A percentile compares a stretch with the other conserved stretches of the same genome.
Evolutionary conservation across 192 early-diverging fungal genomes (phyloP).

Genomic region (Kickxella alabastrina): DNA sequence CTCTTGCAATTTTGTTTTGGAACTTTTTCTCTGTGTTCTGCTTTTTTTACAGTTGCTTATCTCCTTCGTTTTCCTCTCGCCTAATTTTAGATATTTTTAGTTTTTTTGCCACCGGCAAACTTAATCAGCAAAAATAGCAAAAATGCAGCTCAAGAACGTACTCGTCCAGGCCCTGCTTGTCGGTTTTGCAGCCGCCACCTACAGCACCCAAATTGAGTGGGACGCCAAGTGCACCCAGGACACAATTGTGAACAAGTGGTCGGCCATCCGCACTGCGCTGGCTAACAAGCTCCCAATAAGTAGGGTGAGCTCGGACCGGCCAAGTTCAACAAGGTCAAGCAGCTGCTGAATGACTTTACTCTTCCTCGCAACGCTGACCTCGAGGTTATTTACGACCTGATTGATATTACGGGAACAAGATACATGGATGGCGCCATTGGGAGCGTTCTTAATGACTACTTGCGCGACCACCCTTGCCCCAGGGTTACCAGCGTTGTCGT

Average conservation of each 20-base stretch:
- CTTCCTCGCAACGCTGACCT: constrained; percentile 1
- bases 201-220: constrained; percentile 8
- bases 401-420: constrained; percentile 6
- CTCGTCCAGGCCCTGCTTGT: constrained; percentile 6
- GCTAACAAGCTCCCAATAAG: not conserved
- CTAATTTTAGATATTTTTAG: too few species aligned
- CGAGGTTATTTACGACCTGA: not conserved
- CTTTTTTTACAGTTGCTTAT: too few species aligned
- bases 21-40: too few species aligned
- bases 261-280: not conserved
- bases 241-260: constrained; percentile 9
- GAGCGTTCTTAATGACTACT: constrained; percentile 3
- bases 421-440: constrained; percentile 7
- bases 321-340: not conserved
- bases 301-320: not conserved
- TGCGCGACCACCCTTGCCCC: constrained; percentile 5
- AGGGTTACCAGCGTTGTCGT: not conserved
- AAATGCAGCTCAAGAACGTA: constrained; percentile 14
- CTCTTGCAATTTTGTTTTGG: too few species aligned
- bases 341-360: not conserved
- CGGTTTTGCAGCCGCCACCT: constrained; percentile 8
- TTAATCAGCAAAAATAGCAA: too few species aligned
- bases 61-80: too few species aligned
- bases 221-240: constrained; percentile 1
- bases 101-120: too few species aligned